Conservation (phyloP, 768 basidiomycete species). For the Lanmaoa pseudosensibilis region DNA sequence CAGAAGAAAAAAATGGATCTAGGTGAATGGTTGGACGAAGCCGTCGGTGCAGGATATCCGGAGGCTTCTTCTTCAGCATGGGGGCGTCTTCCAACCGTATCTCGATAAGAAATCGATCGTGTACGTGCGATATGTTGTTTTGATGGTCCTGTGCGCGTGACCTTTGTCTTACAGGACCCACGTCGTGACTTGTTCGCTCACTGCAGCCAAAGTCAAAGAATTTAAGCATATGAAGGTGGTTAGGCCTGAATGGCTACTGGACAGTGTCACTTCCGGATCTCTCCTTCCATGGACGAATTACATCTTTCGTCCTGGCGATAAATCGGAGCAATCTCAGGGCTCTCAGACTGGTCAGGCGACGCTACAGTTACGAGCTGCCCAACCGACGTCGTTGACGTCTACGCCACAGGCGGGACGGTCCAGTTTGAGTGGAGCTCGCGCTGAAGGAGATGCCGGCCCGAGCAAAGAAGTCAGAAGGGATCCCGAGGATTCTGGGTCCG, state of each 20-base stretch:
- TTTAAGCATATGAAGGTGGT: slow-evolving; percentile 92
- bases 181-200: slow-evolving; percentile 88
- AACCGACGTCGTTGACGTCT: slow-evolving; percentile 3
- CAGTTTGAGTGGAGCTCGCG: neutral
- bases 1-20: neutral
- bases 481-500: neutral
- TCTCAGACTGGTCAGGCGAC: slow-evolving; percentile 23
- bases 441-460: neutral
- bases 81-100: slow-evolving; percentile 82
- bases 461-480: neutral
- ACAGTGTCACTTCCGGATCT: slow-evolving; percentile 65
- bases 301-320: slow-evolving; percentile 52
- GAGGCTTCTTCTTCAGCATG: slow-evolving; percentile 76
- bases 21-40: slow-evolving; percentile 90
- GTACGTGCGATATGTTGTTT: slow-evolving; percentile 40
- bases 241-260: slow-evolving; percentile 82
- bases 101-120: slow-evolving; percentile 75
- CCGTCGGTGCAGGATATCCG: slow-evolving; percentile 86
- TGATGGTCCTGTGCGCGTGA: slow-evolving; percentile 1
- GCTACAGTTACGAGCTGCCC: slow-evolving; percentile 10
- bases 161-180: slow-evolving; percentile 60
- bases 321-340: slow-evolving; percentile 52
- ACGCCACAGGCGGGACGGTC: neutral
- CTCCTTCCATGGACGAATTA: slow-evolving; percentile 83
- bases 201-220: slow-evolving; percentile 84